A percentile compares a stretch with the other conserved stretches of the same genome.
Conservation (phyloP, 192 early-diverging fungal genomes). For the Entomortierella parvispora region DNA sequence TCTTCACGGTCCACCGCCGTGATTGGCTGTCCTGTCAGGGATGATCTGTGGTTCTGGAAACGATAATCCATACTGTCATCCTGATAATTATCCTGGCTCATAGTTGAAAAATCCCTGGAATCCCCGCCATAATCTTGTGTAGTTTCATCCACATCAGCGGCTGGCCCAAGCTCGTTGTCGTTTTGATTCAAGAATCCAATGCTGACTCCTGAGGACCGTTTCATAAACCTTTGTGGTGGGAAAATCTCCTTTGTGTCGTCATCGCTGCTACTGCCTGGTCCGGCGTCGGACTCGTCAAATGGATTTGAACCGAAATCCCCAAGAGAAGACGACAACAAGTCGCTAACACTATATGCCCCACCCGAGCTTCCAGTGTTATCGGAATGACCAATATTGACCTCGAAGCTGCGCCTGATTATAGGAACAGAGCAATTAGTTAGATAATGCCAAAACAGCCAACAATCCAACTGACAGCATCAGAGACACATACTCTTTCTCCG, state of each 20-base stretch:
- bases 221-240: slow-evolving; percentile 20
- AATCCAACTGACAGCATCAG: neutral
- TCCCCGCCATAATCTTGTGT: slow-evolving; percentile 10
- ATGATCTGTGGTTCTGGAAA: slow-evolving; percentile 33
- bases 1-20: neutral
- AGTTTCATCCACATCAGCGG: slow-evolving; percentile 1
- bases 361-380: slow-evolving; percentile 35
- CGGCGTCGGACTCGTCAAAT: slow-evolving; percentile 28
- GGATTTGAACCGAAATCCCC: neutral
- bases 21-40: slow-evolving; percentile 6
- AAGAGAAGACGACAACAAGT: slow-evolving; percentile 1
- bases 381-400: slow-evolving; percentile 26
- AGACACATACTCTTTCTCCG: slow-evolving; percentile 38
- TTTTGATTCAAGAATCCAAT: slow-evolving; percentile 4
- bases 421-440: neutral
- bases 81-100: slow-evolving; percentile 11
- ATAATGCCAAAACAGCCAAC: neutral
- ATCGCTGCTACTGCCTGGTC: slow-evolving; percentile 35
- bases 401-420: slow-evolving; percentile 37
- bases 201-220: slow-evolving; percentile 31
- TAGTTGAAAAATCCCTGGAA: slow-evolving; percentile 5
- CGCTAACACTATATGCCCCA: neutral
- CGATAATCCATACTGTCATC: slow-evolving; percentile 18
- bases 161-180: slow-evolving; percentile 19
- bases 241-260: slow-evolving; percentile 25